Percentiles rank a stretch among this genome's conserved stretches.
phyloP scores from a whole-genome alignment of 441 rosid genomes.

The Eutrema salsugineum region DNA sequence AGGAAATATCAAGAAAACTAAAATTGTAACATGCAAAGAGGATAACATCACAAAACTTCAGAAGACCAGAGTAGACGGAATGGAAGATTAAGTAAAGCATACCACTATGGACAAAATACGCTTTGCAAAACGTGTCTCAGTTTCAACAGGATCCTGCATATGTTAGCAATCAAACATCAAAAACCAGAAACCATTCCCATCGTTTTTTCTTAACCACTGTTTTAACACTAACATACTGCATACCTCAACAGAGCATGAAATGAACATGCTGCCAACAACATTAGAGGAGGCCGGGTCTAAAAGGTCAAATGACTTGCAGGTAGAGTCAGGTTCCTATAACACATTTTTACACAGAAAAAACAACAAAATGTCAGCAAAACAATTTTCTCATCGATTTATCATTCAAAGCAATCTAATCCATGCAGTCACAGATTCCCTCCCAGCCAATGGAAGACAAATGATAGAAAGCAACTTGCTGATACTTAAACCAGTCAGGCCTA shows the following conservation, averaged over 20 bases:
- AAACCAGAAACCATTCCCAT: constrained; percentile 23
- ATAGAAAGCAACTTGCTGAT: background rate
- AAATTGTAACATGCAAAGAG: background rate
- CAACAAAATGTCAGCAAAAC: background rate
- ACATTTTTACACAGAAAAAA: background rate
- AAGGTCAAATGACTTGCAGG: constrained; percentile 59
- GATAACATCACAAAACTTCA: background rate
- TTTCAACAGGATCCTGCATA: constrained; percentile 87
- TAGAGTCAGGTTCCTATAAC: constrained; percentile 63
- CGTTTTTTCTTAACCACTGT: background rate
- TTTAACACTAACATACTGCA: constrained; percentile 9
- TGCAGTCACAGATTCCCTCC: background rate
- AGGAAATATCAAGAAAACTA: background rate
- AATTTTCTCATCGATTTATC: background rate
- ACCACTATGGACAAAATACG: constrained; percentile 91
- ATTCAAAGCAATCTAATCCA: background rate
- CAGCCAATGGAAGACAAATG: background rate
- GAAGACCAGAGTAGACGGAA: background rate
- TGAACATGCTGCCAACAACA: constrained; percentile 64
- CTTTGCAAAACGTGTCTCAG: constrained; percentile 80
- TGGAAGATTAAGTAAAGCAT: background rate
- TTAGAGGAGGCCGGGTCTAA: constrained; percentile 62
- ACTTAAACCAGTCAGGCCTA: background rate
- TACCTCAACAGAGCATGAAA: constrained; percentile 92
- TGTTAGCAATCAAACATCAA: constrained; percentile 19